Evolutionary conservation across 1,139 yeast species (phyloP).

Genomic region (Diutina sp.): DNA sequence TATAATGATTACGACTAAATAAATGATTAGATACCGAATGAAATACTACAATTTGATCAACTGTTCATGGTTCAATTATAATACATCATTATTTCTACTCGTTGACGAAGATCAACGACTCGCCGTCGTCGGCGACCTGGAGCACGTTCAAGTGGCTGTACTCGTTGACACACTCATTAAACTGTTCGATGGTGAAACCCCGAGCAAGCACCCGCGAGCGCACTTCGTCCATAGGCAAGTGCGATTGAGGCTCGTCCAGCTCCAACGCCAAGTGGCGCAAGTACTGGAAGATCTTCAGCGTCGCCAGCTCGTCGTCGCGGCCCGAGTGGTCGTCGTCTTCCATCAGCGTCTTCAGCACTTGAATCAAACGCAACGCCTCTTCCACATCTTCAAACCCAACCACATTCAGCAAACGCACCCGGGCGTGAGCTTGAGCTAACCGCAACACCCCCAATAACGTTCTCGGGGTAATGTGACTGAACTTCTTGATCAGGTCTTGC

Average conservation of each 20-base stretch:
- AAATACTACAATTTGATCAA: too few relatives aligned
- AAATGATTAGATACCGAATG: neutral
- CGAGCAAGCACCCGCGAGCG: slow-evolving; percentile 64
- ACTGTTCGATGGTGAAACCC: slow-evolving; percentile 75
- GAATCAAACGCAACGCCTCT: slow-evolving; percentile 80
- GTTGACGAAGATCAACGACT: slow-evolving; percentile 32
- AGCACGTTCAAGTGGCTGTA: slow-evolving; percentile 65
- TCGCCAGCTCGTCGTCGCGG: slow-evolving; percentile 39
- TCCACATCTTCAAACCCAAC: slow-evolving; percentile 82
- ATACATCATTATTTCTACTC: slow-evolving; percentile 3
- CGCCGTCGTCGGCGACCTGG: slow-evolving; percentile 63
- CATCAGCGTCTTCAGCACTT: slow-evolving; percentile 78
- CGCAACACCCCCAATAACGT: slow-evolving; percentile 84
- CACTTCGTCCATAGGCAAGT: slow-evolving; percentile 45
- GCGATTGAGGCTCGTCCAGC: slow-evolving; percentile 7
- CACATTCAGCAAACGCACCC: slow-evolving; percentile 64
- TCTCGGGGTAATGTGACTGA: slow-evolving; percentile 91
- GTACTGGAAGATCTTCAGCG: slow-evolving; percentile 43
- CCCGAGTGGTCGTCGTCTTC: slow-evolving; percentile 35
- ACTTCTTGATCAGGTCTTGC: slow-evolving; percentile 66
- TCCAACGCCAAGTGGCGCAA: slow-evolving; percentile 32
- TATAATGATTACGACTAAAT: neutral
- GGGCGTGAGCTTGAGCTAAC: slow-evolving; percentile 88
- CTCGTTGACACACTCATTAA: slow-evolving; percentile 63
- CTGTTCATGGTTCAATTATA: neutral